Conservation (phyloP, 2,329 filamentous ascomycete species). For the Nigrograna mackinnonii region DNA sequence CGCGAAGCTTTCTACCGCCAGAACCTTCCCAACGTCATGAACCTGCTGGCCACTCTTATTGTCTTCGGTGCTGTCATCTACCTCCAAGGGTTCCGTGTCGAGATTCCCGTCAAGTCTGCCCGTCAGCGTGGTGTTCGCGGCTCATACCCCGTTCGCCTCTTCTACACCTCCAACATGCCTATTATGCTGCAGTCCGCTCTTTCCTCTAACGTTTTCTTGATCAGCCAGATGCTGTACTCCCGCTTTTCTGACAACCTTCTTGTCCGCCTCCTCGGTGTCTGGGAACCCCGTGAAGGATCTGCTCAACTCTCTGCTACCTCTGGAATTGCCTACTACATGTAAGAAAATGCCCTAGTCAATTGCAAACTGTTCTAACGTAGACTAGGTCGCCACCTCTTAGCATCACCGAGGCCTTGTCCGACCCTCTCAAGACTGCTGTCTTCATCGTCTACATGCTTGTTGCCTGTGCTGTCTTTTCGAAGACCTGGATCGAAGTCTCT, state of each 20-base stretch:
- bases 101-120: slow-evolving; percentile 99
- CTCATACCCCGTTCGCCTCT: slow-evolving; percentile 96
- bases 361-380: slow-evolving; percentile 14
- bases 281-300: slow-evolving; percentile 96
- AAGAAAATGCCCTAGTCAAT: slow-evolving; percentile 10
- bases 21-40: slow-evolving; percentile 99
- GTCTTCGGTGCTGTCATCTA: slow-evolving; percentile 99
- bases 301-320: slow-evolving; percentile 92
- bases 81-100: slow-evolving; percentile 98
- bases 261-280: slow-evolving; percentile 95
- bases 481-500: slow-evolving; percentile 99
- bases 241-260: slow-evolving; percentile 99
- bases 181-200: slow-evolving; percentile 99
- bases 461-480: slow-evolving; percentile 97
- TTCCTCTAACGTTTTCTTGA: slow-evolving; percentile 98
- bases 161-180: slow-evolving; percentile 99
- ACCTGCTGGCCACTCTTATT: slow-evolving; percentile 87
- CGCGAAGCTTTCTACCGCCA: slow-evolving; percentile 99
- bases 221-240: slow-evolving; percentile 99
- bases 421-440: slow-evolving; percentile 93
- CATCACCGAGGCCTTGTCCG: slow-evolving; percentile 94
- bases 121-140: slow-evolving; percentile 98
- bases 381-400: slow-evolving; percentile 81
- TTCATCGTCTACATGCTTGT: slow-evolving; percentile 98
- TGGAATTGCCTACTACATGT: slow-evolving; percentile 98